phyloP scores from a whole-genome alignment of 2,329 filamentous ascomycete genomes.

The Arthrobotrys pseudoclavata region DNA sequence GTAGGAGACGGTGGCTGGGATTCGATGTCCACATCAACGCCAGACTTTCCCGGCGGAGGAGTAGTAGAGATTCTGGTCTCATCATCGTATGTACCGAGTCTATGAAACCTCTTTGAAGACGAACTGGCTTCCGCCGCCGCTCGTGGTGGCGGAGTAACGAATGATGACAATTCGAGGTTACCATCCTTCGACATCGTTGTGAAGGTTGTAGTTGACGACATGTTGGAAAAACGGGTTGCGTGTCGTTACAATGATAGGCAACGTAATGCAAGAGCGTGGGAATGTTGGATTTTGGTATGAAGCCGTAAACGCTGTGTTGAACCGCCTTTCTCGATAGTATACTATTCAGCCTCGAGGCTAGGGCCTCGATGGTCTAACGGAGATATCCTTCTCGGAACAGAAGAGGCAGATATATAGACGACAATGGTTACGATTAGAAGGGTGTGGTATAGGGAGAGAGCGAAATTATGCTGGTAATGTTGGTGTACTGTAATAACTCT shows the following conservation, averaged over 20 bases:
- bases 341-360: neutral
- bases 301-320: constrained; percentile 16
- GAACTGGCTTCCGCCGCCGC: constrained; percentile 7
- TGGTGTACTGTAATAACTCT: neutral
- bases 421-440: neutral
- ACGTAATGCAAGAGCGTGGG: neutral
- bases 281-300: constrained; percentile 20
- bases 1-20: constrained; percentile 48
- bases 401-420: neutral
- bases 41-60: constrained; percentile 28
- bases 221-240: constrained; percentile 24
- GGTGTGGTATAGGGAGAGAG: neutral
- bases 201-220: constrained; percentile 44
- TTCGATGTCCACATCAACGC: constrained; percentile 47
- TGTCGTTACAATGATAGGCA: constrained; percentile 26
- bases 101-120: constrained; percentile 17
- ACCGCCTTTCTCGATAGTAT: neutral
- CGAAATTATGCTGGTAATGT: neutral
- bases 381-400: neutral
- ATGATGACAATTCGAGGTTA: constrained; percentile 35
- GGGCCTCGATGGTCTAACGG: neutral
- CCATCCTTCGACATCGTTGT: constrained; percentile 29
- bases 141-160: constrained; percentile 21
- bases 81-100: constrained; percentile 22
- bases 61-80: constrained; percentile 41